A percentile compares a stretch with the other conserved stretches of the same genome.
Conservation (phyloP, 129 eudicot species). For the Centaurea solstitialis region DNA sequence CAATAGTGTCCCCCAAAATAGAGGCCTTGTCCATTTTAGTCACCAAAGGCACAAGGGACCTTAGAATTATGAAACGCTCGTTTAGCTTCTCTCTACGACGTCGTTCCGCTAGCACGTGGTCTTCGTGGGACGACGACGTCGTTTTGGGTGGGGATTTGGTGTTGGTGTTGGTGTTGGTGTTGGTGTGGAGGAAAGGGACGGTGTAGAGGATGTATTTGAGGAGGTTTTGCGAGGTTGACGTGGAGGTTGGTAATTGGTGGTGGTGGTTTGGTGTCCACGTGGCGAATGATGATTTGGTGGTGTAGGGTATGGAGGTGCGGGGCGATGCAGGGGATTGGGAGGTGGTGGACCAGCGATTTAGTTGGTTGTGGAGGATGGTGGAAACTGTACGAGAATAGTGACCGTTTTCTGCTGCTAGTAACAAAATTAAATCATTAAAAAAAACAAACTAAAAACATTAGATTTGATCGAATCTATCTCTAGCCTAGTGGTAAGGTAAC, state of each 20-base stretch:
- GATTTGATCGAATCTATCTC: no score
- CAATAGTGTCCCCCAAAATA: slow-evolving; percentile 85
- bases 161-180: slow-evolving; percentile 37
- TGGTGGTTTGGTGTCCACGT: slow-evolving; percentile 35
- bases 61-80: slow-evolving; percentile 60
- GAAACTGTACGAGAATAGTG: slow-evolving; percentile 73
- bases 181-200: slow-evolving; percentile 62
- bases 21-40: slow-evolving; percentile 97
- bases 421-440: no score
- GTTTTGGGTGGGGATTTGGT: slow-evolving; percentile 24
- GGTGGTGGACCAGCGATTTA: slow-evolving; percentile 32
- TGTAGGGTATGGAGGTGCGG: slow-evolving; percentile 17
- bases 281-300: slow-evolving; percentile 50
- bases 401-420: slow-evolving; percentile 42
- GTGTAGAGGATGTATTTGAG: slow-evolving; percentile 79
- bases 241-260: slow-evolving; percentile 11
- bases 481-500: no score
- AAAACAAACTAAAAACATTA: no score
- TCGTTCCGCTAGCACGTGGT: slow-evolving; percentile 85
- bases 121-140: slow-evolving; percentile 43
- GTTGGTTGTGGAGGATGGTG: slow-evolving; percentile 57
- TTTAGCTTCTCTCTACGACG: slow-evolving; percentile 87
- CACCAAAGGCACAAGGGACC: slow-evolving; percentile 78
- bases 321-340: slow-evolving; percentile 23
- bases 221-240: slow-evolving; percentile 51